A percentile compares a stretch with the other conserved stretches of the same genome.
Evolutionary conservation across 2,329 filamentous ascomycete species (phyloP).

Genomic region (Botryosphaeria dothidea): DNA sequence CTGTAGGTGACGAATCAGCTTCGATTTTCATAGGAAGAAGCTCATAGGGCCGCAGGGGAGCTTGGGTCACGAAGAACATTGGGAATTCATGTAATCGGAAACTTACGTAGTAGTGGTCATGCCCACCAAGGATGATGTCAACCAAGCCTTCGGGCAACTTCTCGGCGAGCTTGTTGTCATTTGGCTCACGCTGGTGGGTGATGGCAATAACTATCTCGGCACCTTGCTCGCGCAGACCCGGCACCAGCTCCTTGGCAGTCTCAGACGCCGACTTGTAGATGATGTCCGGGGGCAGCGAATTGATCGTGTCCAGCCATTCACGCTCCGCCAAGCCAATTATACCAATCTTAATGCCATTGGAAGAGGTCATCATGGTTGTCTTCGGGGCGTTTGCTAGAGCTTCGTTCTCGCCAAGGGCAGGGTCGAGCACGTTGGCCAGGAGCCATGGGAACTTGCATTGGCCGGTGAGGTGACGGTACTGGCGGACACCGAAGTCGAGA

Average conservation of each 20-base stretch:
- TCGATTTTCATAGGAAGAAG: too few species aligned
- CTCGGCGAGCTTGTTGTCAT: slow-evolving; percentile 81
- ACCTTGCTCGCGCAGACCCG: slow-evolving; percentile 70
- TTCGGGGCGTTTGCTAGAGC: slow-evolving; percentile 75
- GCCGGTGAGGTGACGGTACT: slow-evolving; percentile 70
- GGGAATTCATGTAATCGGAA: not conserved
- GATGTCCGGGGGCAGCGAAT: slow-evolving; percentile 77
- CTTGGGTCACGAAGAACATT: not conserved
- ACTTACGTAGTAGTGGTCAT: slow-evolving; percentile 78
- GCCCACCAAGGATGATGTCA: slow-evolving; percentile 84
- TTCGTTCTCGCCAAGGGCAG: slow-evolving; percentile 71
- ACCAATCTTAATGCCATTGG: slow-evolving; percentile 83
- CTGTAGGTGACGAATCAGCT: not conserved
- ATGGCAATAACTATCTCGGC: slow-evolving; percentile 81
- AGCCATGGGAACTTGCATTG: slow-evolving; percentile 89
- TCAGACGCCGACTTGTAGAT: slow-evolving; percentile 77
- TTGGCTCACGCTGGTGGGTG: slow-evolving; percentile 84
- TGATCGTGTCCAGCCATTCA: slow-evolving; percentile 88
- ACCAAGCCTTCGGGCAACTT: slow-evolving; percentile 70
- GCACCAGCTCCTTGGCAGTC: slow-evolving; percentile 75
- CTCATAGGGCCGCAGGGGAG: not conserved
- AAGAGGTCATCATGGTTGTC: slow-evolving; percentile 75
- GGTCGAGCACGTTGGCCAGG: slow-evolving; percentile 84
- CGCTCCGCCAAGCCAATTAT: slow-evolving; percentile 83
- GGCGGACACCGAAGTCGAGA: slow-evolving; percentile 83